Evolutionary conservation across 108 stramenopile genomes (phyloP), one percentile per base, ranked within the genome.

Genomic region (Epipyxis sp.): DNA sequence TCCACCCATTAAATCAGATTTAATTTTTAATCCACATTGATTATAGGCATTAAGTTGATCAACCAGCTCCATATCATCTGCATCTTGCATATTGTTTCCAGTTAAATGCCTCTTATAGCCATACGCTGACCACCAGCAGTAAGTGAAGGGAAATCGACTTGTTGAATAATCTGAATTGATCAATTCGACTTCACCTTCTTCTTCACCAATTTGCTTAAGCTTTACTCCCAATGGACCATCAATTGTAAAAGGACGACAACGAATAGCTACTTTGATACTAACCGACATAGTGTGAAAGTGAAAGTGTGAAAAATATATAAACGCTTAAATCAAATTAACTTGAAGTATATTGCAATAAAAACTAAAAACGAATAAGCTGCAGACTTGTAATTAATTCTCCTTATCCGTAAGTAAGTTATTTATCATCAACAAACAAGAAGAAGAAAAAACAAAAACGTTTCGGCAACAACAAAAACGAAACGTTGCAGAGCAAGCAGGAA

Each of bases 111-210:
- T 81, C 39, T 82, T 30, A 40, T 79, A 85, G 1, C 74, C 74
- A 69, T 77, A 87, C 1, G 87, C 88, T 6, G 84, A 84, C 87
- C 87, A 89, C 87, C 88, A 88, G 13, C 82, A 37, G 59, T 83
- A 89, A 2, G 83, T 81, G 78, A 87, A 89, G 32, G 77, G 69
- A 59, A 89, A 89, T 10, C 86, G 81, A 45, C 78, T 87, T 35
- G 86, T 86, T 30, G 84, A 77, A 77, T 89, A 88, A 43, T 80
- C 59, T 3, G 69, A 79, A 59, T 86, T 86, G 1, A 86, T 59
- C n/a, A 86, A 76, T 68, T 74, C 44, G 13, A 85, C 78, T 54
- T 80, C 81, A 0, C 84, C 84, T 40, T 79, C 59, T 1, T 85
- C 84, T 20, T 76, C 74, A 27, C 44, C 61, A 27, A 50, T 72